These are phyloP conservation scores for Kitagawia praeruptora DNA, from an alignment of 129 eudicot species.

Conservation along the genomic window DNA sequence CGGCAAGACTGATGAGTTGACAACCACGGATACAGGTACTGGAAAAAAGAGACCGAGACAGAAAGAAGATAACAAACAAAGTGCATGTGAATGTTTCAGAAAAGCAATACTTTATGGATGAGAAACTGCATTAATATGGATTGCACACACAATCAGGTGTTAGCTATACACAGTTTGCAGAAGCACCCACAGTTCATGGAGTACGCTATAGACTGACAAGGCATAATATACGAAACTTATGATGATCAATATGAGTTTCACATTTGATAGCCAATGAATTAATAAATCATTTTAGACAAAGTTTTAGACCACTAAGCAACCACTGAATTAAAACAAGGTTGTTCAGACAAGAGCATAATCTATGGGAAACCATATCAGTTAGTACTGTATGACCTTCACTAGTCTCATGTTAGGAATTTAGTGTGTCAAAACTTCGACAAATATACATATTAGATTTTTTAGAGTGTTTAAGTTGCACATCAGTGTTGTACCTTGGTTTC, in stretches of 20 bases:
- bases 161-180: not conserved
- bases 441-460: not conserved
- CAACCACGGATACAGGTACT: not conserved
- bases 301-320: not conserved
- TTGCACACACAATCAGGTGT: not conserved
- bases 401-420: not conserved
- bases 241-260: not conserved
- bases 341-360: not conserved
- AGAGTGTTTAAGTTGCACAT: not conserved
- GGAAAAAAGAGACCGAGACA: not conserved
- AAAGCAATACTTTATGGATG: not conserved
- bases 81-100: not conserved
- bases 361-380: not conserved
- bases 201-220: not conserved
- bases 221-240: not conserved
- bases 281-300: not conserved
- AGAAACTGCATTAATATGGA: not conserved
- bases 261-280: not conserved
- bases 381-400: not conserved
- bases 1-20: not conserved
- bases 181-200: not conserved
- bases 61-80: not conserved
- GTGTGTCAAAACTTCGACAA: not conserved
- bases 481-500: constrained; percentile 64
- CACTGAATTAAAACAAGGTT: not conserved